These are phyloP conservation scores for Eimeria brunetti DNA, from an alignment of 169 alveolate species.

Conservation along the genomic window DNA sequence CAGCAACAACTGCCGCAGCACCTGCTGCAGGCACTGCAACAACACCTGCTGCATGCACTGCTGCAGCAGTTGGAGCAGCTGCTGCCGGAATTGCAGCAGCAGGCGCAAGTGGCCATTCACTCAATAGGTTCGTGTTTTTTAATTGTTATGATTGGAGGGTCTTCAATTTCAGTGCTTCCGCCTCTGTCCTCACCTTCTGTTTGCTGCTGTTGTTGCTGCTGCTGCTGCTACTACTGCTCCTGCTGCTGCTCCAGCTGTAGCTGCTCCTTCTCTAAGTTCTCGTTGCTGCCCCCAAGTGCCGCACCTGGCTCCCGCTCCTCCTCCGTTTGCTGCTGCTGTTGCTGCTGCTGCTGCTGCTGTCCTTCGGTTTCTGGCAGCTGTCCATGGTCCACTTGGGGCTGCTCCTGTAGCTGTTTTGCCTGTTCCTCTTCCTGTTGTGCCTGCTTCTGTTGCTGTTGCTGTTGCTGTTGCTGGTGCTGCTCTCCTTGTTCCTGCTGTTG, in stretches of 20 bases:
- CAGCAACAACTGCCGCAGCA: background rate
- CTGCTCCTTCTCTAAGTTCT: background rate
- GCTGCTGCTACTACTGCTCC: background rate
- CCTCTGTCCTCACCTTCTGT: background rate
- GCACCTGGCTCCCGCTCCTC: background rate
- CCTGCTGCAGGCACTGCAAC: background rate
- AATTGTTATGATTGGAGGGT: background rate
- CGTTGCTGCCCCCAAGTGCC: background rate
- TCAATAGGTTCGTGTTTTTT: background rate
- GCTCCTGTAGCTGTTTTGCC: background rate
- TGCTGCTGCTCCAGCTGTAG: conserved; percentile 5
- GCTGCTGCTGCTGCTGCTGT: conserved; percentile 16
- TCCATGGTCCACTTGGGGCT: background rate
- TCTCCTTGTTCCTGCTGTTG: background rate
- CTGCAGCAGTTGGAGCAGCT: background rate
- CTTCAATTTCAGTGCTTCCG: background rate
- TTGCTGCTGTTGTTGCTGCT: background rate
- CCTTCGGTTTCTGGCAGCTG: background rate
- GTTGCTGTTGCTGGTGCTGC: background rate
- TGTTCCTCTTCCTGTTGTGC: background rate
- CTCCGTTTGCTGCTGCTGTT: conserved; percentile 23
- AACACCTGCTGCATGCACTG: background rate
- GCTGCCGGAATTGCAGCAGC: background rate
- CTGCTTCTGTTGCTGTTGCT: conserved; percentile 2
- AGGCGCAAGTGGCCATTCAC: background rate